A percentile compares a stretch with the other conserved stretches of the same genome.
Evolutionary conservation across 2,329 filamentous ascomycete genomes (phyloP).

Genomic region (Ceratocystis cacaofunesta): DNA sequence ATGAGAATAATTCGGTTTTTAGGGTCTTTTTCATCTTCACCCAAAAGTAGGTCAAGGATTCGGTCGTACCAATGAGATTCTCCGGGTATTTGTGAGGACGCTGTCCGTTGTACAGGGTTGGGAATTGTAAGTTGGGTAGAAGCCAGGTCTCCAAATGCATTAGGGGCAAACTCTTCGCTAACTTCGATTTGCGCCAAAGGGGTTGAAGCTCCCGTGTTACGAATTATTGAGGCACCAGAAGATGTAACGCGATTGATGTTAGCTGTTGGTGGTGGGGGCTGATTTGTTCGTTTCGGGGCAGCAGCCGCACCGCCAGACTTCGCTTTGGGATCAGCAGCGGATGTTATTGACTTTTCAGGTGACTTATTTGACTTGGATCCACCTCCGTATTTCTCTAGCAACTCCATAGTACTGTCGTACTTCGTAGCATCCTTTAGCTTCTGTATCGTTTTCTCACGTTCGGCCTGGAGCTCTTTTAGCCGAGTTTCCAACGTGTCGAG

Average conservation of each 20-base stretch:
- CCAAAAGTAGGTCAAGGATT: slow-evolving; percentile 77
- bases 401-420: slow-evolving; percentile 84
- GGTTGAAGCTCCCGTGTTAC: slow-evolving; percentile 20
- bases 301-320: neutral
- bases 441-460: slow-evolving; percentile 77
- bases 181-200: slow-evolving; percentile 30
- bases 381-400: slow-evolving; percentile 80
- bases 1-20: slow-evolving; percentile 86
- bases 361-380: slow-evolving; percentile 38
- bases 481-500: slow-evolving; percentile 53
- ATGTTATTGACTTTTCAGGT: slow-evolving; percentile 21
- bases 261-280: slow-evolving; percentile 43
- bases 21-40: slow-evolving; percentile 83
- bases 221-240: slow-evolving; percentile 22
- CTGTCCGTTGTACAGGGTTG: neutral
- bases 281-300: slow-evolving; percentile 11
- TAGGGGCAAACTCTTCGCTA: slow-evolving; percentile 52
- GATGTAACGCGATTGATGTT: slow-evolving; percentile 37
- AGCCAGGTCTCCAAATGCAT: slow-evolving; percentile 39
- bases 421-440: slow-evolving; percentile 89
- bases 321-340: slow-evolving; percentile 18
- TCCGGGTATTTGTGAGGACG: slow-evolving; percentile 7
- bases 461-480: slow-evolving; percentile 59
- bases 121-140: slow-evolving; percentile 14
- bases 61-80: slow-evolving; percentile 81